phyloP scores from a whole-genome alignment of 345 rosid species.

The Citrus inodora region DNA sequence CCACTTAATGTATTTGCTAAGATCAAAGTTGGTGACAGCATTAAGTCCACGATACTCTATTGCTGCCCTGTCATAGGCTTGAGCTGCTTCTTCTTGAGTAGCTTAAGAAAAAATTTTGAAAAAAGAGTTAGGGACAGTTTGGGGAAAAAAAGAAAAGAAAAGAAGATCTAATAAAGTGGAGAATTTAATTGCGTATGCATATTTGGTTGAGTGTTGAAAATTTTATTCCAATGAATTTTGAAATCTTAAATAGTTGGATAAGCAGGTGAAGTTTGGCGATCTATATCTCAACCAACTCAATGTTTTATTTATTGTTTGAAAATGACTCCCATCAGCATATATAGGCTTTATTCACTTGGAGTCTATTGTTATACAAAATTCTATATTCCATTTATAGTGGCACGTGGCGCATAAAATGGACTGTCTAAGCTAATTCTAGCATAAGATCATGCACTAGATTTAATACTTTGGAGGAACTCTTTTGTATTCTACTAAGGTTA shows the following conservation, averaged over 20 bases:
- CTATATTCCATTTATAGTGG: background rate
- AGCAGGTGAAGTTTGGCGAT: conserved; percentile 47
- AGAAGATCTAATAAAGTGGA: background rate
- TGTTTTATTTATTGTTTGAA: background rate
- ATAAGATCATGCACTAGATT: background rate
- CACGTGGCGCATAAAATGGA: background rate
- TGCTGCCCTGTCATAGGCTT: conserved; percentile 89
- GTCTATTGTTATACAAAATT: background rate
- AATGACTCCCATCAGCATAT: background rate
- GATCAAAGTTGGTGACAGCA: conserved; percentile 91
- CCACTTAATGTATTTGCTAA: conserved; percentile 77
- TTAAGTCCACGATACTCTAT: conserved; percentile 90
- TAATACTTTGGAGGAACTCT: background rate
- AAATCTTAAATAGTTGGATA: conserved; percentile 16
- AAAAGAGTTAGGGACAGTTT: background rate
- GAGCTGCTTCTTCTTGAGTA: conserved; percentile 96
- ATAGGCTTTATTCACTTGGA: background rate
- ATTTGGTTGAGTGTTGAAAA: conserved; percentile 26
- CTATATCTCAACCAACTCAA: conserved; percentile 31
- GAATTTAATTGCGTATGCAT: conserved; percentile 26
- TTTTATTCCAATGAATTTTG: background rate
- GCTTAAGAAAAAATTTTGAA: conserved; percentile 32
- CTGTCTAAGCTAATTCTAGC: background rate
- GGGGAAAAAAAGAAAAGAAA: background rate
- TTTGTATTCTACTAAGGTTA: background rate